Evolutionary conservation across 2,329 filamentous ascomycete species (phyloP).

Genomic region (Penicillium crustosum): DNA sequence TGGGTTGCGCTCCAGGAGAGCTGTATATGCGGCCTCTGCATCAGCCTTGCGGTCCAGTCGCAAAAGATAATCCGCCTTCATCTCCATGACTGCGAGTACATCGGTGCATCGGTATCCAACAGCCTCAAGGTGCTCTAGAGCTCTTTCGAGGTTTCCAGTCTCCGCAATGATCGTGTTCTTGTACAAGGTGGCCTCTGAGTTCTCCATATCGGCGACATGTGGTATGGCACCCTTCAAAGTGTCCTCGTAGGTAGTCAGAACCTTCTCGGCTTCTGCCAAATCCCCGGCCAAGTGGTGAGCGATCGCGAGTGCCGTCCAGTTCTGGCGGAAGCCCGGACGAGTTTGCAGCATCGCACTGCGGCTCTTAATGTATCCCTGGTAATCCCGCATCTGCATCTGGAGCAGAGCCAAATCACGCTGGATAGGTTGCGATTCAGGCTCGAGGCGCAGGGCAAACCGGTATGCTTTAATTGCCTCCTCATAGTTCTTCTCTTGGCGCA

Average conservation of each 20-base stretch:
- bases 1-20: constrained; percentile 79
- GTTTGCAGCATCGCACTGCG: constrained; percentile 83
- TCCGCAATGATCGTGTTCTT: constrained; percentile 95
- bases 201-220: constrained; percentile 77
- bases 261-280: constrained; percentile 80
- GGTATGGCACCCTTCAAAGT: constrained; percentile 80
- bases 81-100: constrained; percentile 79
- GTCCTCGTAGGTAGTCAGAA: constrained; percentile 88
- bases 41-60: constrained; percentile 75
- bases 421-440: constrained; percentile 93
- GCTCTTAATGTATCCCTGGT: constrained; percentile 87
- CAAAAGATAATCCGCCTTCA: constrained; percentile 78
- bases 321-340: constrained; percentile 77
- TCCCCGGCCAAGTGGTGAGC: constrained; percentile 90
- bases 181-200: constrained; percentile 91
- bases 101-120: constrained; percentile 78
- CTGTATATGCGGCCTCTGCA: constrained; percentile 76
- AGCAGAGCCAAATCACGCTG: constrained; percentile 89
- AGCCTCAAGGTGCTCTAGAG: constrained; percentile 79
- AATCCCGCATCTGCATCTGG: constrained; percentile 96
- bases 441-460: constrained; percentile 87
- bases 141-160: constrained; percentile 76
- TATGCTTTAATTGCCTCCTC: constrained; percentile 99
- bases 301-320: constrained; percentile 96
- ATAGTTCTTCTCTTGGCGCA: constrained; percentile 93